Conservation (phyloP, 768 basidiomycete genomes). For the Tricholoma sp. region DNA sequence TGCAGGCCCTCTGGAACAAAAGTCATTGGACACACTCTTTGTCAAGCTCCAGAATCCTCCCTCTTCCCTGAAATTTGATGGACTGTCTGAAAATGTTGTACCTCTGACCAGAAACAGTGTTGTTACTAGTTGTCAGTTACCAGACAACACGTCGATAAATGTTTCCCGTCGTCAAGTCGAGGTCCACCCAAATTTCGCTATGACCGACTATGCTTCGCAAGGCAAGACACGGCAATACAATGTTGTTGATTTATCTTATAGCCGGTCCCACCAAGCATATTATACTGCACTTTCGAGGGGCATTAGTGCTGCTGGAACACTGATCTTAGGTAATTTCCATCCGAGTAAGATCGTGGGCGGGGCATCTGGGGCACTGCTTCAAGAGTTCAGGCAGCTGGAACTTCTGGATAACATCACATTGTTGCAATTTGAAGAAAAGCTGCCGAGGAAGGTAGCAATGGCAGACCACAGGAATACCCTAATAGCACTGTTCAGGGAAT, state of each 20-base stretch:
- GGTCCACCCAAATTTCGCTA: background rate
- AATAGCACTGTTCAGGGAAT: too few species aligned
- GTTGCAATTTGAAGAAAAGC: too few species aligned
- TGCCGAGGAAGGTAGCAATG: too few species aligned
- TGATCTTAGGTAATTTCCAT: constrained; percentile 25
- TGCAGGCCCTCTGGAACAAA: too few species aligned
- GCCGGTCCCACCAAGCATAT: background rate
- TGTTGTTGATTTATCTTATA: constrained; percentile 20
- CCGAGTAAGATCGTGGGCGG: too few species aligned
- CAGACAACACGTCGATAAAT: constrained; percentile 13
- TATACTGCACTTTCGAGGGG: background rate
- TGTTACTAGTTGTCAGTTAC: constrained; percentile 23
- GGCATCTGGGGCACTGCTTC: too few species aligned
- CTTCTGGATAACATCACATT: too few species aligned
- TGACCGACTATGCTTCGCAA: constrained; percentile 15
- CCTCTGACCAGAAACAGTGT: constrained; percentile 1
- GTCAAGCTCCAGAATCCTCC: constrained; percentile 3
- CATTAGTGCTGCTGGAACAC: constrained; percentile 21
- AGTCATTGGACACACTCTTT: constrained; percentile 7
- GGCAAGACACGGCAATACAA: constrained; percentile 24
- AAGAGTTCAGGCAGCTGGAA: too few species aligned
- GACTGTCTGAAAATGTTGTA: constrained; percentile 4
- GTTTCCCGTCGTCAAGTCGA: background rate
- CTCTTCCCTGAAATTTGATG: background rate
- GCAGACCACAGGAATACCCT: too few species aligned